Evolutionary conservation across 106 monocot species (phyloP).

Genomic region (Gastrodia elata): DNA sequence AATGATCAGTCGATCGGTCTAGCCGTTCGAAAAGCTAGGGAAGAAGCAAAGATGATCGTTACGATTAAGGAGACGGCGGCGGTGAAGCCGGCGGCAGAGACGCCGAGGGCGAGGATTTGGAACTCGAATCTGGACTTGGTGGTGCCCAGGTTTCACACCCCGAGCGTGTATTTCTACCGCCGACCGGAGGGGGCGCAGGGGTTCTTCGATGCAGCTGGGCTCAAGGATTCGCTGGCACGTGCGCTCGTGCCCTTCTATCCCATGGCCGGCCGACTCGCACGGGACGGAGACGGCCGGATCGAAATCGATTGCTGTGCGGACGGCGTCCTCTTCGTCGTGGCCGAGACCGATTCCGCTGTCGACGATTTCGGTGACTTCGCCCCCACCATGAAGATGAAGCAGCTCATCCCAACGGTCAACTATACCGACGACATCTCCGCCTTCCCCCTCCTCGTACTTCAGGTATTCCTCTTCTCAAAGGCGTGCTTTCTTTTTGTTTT

Average conservation of each 20-base stretch:
- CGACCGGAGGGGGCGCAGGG: conserved; percentile 5
- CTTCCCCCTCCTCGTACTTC: conserved; percentile 79
- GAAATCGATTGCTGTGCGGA: conserved; percentile 80
- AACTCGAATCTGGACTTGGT: conserved; percentile 91
- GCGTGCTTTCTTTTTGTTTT: neutral
- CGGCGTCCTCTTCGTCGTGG: conserved; percentile 81
- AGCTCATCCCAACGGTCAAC: conserved; percentile 73
- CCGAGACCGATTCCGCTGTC: conserved; percentile 34
- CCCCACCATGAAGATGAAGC: conserved; percentile 82
- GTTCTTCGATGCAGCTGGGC: conserved; percentile 39
- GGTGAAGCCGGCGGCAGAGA: conserved; percentile 61
- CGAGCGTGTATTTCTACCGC: conserved; percentile 96
- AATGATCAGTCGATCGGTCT: too few species aligned
- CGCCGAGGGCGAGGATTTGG: conserved; percentile 61
- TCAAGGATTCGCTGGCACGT: conserved; percentile 47
- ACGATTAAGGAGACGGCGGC: conserved; percentile 34
- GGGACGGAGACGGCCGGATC: conserved; percentile 75
- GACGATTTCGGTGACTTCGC: conserved; percentile 87
- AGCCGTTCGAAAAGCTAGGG: too few species aligned
- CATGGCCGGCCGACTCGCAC: conserved; percentile 69
- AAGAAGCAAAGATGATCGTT: conserved; percentile 24
- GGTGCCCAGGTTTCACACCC: conserved; percentile 89
- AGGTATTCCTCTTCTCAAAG: conserved; percentile 22
- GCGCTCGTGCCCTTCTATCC: conserved; percentile 92
- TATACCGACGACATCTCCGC: conserved; percentile 63